Base-by-base conservation (phyloP, 2,329 filamentous ascomycete genomes). In the Neospermospora avenae region DNA sequence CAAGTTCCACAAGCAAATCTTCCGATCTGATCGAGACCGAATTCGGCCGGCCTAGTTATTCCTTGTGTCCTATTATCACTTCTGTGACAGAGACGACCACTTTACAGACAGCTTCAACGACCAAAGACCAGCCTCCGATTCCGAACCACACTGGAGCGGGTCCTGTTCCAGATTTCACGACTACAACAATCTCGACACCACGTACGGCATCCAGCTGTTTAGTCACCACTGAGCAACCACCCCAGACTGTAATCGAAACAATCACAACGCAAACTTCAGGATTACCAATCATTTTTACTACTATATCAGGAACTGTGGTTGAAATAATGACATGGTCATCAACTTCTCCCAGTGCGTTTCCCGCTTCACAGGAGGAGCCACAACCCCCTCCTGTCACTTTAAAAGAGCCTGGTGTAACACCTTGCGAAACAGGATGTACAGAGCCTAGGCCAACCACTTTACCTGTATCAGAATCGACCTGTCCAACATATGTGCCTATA, bases 51-150 rank as follows among this genome's bases (percentile, higher is more conserved):
- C 42, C 45, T 37, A 5, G 25, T 13, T 8, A 8, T 13, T 45
- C 35, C 14, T 18, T 34, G 22, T 59, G 56, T 54, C 46, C 45
- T 14, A 13, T 42, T 8, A 59, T 58, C 16, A 14, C 59, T 18
- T 60, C 57, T 24, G 22, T 49, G 41, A 42, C 55, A 13, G 37
- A 31, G 6, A n/a, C 28, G 35, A 4, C 37, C 20, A 11, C 10
- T 8, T 18, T 41, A 24, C 13, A 31, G 25, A 20, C 28, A 39
- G 11, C 42, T 14, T 54, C 28, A 16, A 48, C 48, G 18, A 35
- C 49, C 16, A 35, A 14, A 31, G 42, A n/a, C 35, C 18, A 45
- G 4, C 25, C 37, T 25, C 48, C 48, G 37, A 20, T 18, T n/a
- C 44, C 56, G 6, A 24, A 22, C 10, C 35, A 35, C 8, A 51